Percentiles rank a stretch among this genome's conserved stretches.
phyloP scores from a whole-genome alignment of 2,329 filamentous ascomycete species.

The Fusarium chuoi region DNA sequence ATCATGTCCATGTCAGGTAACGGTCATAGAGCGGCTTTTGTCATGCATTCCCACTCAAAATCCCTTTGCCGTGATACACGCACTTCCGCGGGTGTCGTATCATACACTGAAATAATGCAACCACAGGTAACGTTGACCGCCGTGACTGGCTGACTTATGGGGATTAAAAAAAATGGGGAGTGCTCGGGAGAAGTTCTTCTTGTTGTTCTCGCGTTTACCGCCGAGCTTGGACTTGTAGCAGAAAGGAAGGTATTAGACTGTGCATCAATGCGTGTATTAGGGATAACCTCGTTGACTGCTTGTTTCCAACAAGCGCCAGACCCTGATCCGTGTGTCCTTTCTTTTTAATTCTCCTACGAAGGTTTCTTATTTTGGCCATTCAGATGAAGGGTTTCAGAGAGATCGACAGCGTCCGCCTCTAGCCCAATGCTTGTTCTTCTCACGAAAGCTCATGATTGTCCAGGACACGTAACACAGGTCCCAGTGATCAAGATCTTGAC shows the following conservation, averaged over 20 bases:
- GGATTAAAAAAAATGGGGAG: conserved; percentile 4
- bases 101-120: neutral
- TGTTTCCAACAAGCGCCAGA: conserved; percentile 16
- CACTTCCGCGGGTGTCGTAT: conserved; percentile 16
- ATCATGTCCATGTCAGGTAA: conserved; percentile 27
- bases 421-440: conserved; percentile 8
- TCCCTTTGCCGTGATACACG: conserved; percentile 23
- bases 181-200: neutral
- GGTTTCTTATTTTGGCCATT: conserved; percentile 11
- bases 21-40: conserved; percentile 27
- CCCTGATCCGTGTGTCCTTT: conserved; percentile 28
- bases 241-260: conserved; percentile 1
- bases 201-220: conserved; percentile 4
- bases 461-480: conserved; percentile 17
- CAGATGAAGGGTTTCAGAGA: conserved; percentile 24
- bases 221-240: conserved; percentile 29
- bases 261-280: conserved; percentile 24
- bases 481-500: neutral
- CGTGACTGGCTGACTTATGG: conserved; percentile 3
- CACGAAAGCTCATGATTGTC: neutral
- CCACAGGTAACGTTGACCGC: conserved; percentile 7
- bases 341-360: neutral
- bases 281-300: conserved; percentile 15
- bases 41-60: conserved; percentile 18
- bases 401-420: conserved; percentile 18